Conservation (phyloP, 306 rosid genomes). For the Cicer yamashitae region DNA sequence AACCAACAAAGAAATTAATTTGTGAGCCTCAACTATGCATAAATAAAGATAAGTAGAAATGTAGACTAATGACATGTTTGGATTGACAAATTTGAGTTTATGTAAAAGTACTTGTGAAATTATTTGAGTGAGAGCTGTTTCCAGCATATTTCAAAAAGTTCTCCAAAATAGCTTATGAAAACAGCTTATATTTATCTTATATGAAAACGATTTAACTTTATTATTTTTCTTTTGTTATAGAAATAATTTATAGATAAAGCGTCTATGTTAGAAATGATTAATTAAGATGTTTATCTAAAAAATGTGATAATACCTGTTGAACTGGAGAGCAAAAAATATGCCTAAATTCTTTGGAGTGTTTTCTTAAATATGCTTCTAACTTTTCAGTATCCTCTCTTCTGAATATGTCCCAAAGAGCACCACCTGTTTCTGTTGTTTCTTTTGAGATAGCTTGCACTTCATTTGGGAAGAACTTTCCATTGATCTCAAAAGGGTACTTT, state of each 20-base stretch:
- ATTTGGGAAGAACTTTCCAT: constrained; percentile 28
- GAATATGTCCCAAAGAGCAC: constrained; percentile 83
- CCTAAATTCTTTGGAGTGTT: constrained; percentile 65
- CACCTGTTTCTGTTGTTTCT: constrained; percentile 46
- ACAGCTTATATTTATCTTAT: too few relatives aligned
- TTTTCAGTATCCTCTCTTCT: constrained; percentile 68
- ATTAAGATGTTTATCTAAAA: too few relatives aligned
- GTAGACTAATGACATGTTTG: not conserved
- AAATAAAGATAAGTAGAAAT: constrained; percentile 22
- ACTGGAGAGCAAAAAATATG: constrained; percentile 67
- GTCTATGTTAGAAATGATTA: too few relatives aligned
- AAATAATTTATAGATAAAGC: too few relatives aligned
- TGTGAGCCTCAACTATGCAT: not conserved
- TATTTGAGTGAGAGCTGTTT: too few relatives aligned
- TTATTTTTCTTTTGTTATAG: too few relatives aligned
- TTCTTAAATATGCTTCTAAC: constrained; percentile 65
- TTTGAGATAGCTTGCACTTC: constrained; percentile 25
- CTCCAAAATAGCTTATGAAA: too few relatives aligned
- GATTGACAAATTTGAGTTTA: too few relatives aligned
- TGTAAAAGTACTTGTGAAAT: too few relatives aligned
- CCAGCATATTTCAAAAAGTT: too few relatives aligned
- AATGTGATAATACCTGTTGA: constrained; percentile 49
- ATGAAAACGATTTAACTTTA: too few relatives aligned
- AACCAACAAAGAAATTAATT: constrained; percentile 13
- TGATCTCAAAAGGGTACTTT: constrained; percentile 6